Conservation (phyloP, 2,329 filamentous ascomycete genomes). For the Fonsecaea erecta region DNA sequence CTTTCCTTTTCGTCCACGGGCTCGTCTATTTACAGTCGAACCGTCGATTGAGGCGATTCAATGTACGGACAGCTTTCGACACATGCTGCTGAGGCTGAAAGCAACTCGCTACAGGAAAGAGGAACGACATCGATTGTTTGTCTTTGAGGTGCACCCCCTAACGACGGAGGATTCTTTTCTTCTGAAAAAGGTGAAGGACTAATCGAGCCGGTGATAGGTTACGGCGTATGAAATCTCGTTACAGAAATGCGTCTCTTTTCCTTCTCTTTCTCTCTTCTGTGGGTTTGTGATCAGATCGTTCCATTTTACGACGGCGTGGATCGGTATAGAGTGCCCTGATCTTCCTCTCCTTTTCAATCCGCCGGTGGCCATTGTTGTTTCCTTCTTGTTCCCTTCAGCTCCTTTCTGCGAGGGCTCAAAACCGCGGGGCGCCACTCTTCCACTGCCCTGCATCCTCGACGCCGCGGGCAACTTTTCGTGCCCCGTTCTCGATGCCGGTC, state of each 20-base stretch:
- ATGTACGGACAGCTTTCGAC: background rate
- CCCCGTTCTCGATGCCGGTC: constrained; percentile 59
- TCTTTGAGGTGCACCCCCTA: too few relatives aligned
- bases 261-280: background rate
- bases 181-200: background rate
- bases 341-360: too few relatives aligned
- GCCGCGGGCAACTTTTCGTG: constrained; percentile 56
- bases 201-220: background rate
- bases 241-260: background rate
- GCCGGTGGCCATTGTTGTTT: too few relatives aligned
- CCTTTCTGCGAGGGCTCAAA: constrained; percentile 11
- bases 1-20: background rate
- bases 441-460: constrained; percentile 64
- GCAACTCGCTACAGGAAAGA: background rate
- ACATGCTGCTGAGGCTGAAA: background rate
- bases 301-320: too few relatives aligned
- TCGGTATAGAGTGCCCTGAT: too few relatives aligned
- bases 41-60: background rate
- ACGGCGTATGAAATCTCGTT: background rate
- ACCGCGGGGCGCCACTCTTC: constrained; percentile 38
- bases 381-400: background rate
- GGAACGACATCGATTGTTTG: too few relatives aligned
- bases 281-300: background rate
- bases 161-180: too few relatives aligned
- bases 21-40: background rate